Base-by-base conservation (phyloP, 495 filamentous ascomycete genomes). In the Monascus purpureus region DNA sequence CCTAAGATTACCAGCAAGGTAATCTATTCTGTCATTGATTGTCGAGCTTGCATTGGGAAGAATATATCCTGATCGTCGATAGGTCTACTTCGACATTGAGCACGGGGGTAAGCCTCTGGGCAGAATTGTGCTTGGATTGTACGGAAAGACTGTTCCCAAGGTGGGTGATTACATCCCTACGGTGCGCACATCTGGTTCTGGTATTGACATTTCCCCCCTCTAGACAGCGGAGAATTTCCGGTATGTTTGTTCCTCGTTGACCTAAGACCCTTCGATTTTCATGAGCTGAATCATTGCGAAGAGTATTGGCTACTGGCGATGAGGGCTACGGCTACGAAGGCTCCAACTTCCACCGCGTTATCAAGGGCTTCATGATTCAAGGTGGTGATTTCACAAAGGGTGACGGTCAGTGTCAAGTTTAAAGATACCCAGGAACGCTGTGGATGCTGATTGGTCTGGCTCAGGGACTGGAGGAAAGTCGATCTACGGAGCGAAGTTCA, bases 301-400 rank as follows among this genome's bases (percentile, higher is more conserved):
- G 75, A 46, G 87, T 82, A 57, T 71, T 99, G 41, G 82, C 87
- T 45, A 96, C 90, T 37, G 90, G 90, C 41, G 86, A 99, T 75
- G 83, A 95, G 63, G 90, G 82, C 47, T 95, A 80, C 51, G 90
- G 90, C 35, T 97, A 95, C 56, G 75, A 95, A 58, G 87, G 84
- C 20, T 94, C 86, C 14, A 74, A 61, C 54, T 97, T 97, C 79
- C 90, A 97, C 74, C 82, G 90, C 62, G 92, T 97, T 49, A 97
- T 97, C 68, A 86, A 88, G 68, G 49, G 80, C 35, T 97, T 97
- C 68, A 97, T 97, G 90, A 94, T 95, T 55, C 90, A 97, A 65
- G 90, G 90, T 54, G 90, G 92, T 63, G 92, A 99, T 65, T 99
- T 99, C 66, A 99, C 92, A 57, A 83, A 77, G 40, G 77, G 77